These are phyloP conservation scores for Chimonanthus praecox DNA, from an alignment of 164 flowering plant species.

Conservation along the genomic window DNA sequence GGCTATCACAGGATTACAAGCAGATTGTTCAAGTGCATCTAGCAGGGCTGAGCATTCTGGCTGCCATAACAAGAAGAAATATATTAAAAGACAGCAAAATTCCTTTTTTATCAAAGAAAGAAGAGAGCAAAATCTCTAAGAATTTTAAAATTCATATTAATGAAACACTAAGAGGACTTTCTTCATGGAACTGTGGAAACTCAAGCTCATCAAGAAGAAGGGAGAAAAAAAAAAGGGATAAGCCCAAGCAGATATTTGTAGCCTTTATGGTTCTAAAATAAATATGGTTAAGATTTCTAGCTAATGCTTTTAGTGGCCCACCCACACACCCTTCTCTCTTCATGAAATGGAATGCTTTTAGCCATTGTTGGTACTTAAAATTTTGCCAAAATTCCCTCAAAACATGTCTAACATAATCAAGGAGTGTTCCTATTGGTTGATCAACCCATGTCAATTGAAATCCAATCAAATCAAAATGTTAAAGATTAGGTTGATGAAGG, in stretches of 20 bases:
- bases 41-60: slow-evolving; percentile 78
- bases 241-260: no score
- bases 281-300: neutral
- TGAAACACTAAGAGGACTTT: neutral
- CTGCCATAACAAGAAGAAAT: slow-evolving; percentile 38
- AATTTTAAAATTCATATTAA: neutral
- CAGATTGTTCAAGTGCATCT: slow-evolving; percentile 84
- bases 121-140: neutral
- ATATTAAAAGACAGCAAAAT: neutral
- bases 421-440: no score
- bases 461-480: no score
- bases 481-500: no score
- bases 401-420: no score
- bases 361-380: no score
- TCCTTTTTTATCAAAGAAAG: neutral
- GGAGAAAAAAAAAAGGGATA: neutral
- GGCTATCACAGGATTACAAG: slow-evolving; percentile 68
- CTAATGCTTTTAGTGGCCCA: neutral
- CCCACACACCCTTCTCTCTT: no score
- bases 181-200: neutral
- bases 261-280: no score
- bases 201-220: neutral
- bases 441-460: no score
- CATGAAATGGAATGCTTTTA: no score
- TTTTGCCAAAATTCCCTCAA: no score